These are phyloP conservation scores for Neobulgaria alba DNA, from an alignment of 2,329 filamentous ascomycete species.

Conservation along the genomic window DNA sequence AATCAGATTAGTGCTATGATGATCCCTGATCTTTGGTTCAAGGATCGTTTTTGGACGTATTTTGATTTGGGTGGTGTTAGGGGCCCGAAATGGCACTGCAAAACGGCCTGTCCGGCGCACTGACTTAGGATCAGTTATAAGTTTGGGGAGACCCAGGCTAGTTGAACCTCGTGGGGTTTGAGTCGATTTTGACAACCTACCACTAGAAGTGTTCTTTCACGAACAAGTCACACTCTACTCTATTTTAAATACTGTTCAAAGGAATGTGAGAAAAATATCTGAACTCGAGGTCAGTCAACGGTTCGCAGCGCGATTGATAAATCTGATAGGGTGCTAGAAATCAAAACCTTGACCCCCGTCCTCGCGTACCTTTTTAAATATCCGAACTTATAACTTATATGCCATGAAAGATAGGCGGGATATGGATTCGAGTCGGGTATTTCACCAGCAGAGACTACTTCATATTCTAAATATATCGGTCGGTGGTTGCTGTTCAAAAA, in stretches of 20 bases:
- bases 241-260: too few relatives aligned
- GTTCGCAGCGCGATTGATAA: too few relatives aligned
- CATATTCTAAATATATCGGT: too few relatives aligned
- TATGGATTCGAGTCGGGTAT: too few relatives aligned
- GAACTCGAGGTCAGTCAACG: too few relatives aligned
- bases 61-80: not conserved
- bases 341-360: slow-evolving; percentile 9
- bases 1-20: not conserved
- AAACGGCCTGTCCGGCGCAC: not conserved
- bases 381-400: slow-evolving; percentile 2
- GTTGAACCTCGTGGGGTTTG: slow-evolving; percentile 4
- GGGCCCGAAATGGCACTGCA: not conserved
- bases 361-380: slow-evolving; percentile 13
- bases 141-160: slow-evolving; percentile 13
- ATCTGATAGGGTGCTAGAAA: too few relatives aligned
- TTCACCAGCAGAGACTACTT: too few relatives aligned
- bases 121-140: slow-evolving; percentile 19
- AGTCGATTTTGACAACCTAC: not conserved
- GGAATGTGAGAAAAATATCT: too few relatives aligned
- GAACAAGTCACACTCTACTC: too few relatives aligned
- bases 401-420: not conserved
- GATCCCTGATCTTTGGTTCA: too few relatives aligned
- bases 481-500: too few relatives aligned
- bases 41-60: not conserved
- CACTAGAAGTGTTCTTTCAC: too few relatives aligned